These are phyloP conservation scores for Ogataea pini DNA, from an alignment of 805 yeast genomes.

Conservation along the genomic window DNA sequence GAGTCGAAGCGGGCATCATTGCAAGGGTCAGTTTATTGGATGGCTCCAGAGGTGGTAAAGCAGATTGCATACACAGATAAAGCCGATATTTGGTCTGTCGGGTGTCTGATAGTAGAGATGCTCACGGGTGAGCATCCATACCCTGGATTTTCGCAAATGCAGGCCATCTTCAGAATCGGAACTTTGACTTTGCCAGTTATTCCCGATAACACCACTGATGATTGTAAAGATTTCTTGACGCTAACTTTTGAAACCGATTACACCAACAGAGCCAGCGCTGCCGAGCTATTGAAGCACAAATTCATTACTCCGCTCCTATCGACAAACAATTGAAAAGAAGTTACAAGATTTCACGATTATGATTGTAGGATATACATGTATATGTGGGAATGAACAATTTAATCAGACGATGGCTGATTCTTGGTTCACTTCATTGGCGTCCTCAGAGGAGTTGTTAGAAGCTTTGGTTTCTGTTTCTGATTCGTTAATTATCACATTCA, in stretches of 20 bases:
- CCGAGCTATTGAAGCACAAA: conserved; percentile 63
- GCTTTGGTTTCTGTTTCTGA: conserved; percentile 9
- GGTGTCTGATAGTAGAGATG: conserved; percentile 93
- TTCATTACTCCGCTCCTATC: conserved; percentile 53
- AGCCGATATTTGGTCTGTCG: conserved; percentile 97
- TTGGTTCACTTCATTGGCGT: background rate
- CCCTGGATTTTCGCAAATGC: conserved; percentile 94
- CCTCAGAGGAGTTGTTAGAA: background rate
- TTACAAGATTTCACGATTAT: no score
- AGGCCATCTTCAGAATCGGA: conserved; percentile 93
- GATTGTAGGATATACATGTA: no score
- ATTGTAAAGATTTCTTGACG: conserved; percentile 64
- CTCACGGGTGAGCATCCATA: conserved; percentile 95
- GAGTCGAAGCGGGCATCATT: conserved; percentile 67
- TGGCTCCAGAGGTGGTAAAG: conserved; percentile 99
- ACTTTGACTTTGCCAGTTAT: conserved; percentile 77
- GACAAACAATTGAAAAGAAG: conserved; percentile 31
- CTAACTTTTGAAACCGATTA: conserved; percentile 77
- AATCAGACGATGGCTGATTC: background rate
- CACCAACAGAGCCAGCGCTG: conserved; percentile 71
- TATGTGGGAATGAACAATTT: no score
- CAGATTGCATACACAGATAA: conserved; percentile 88
- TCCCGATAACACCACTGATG: conserved; percentile 71
- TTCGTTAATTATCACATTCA: conserved; percentile 16
- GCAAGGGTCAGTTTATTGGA: conserved; percentile 97